Percentiles rank a stretch among this genome's conserved stretches.
Conservation (phyloP, 805 yeast genomes). For the Kodamaea fukazawae region DNA sequence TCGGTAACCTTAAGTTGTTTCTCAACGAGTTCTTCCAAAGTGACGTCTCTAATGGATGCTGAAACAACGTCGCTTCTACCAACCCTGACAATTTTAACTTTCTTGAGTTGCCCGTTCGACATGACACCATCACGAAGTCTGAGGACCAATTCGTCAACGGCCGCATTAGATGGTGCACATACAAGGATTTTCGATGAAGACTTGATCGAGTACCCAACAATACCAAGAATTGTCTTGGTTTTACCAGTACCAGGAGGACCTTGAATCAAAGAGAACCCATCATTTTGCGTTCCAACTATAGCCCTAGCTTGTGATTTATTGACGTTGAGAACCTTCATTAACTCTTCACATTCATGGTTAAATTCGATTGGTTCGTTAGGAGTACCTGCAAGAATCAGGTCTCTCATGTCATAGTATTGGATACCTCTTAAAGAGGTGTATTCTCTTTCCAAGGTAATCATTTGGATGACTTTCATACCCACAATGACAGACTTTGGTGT, state of each 20-base stretch:
- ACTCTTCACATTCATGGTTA: conserved; percentile 32
- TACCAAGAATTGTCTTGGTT: conserved; percentile 92
- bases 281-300: conserved; percentile 64
- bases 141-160: conserved; percentile 90
- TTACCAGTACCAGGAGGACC: conserved; percentile 99
- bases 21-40: conserved; percentile 85
- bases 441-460: conserved; percentile 93
- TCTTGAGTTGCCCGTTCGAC: conserved; percentile 49
- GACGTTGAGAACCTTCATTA: conserved; percentile 54
- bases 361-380: conserved; percentile 48
- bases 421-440: conserved; percentile 79
- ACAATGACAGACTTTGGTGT: conserved; percentile 62
- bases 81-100: conserved; percentile 75
- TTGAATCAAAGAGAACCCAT: conserved; percentile 88
- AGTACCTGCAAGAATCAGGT: conserved; percentile 61
- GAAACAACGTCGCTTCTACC: conserved; percentile 90
- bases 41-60: conserved; percentile 73
- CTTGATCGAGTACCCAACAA: conserved; percentile 68
- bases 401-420: conserved; percentile 74
- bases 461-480: conserved; percentile 75
- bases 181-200: conserved; percentile 58
- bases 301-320: conserved; percentile 92
- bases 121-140: conserved; percentile 76
- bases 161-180: conserved; percentile 99
- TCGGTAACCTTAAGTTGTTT: conserved; percentile 38